Evolutionary conservation across 2,329 filamentous ascomycete species (phyloP).

Genomic region (Aspergillus clavatus): DNA sequence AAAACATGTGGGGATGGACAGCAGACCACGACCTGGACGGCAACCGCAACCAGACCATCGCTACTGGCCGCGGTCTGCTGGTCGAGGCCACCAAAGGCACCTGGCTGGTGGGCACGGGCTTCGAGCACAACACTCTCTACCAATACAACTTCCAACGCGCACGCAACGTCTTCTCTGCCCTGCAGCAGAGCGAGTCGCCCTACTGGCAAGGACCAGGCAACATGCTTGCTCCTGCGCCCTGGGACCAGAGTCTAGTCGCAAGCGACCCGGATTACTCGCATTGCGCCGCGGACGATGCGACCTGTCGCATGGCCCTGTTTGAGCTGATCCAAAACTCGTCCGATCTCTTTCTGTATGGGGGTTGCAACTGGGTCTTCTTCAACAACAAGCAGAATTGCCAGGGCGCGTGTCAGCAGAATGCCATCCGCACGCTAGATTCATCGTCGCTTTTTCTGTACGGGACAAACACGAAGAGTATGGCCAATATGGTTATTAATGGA

Average conservation of each 20-base stretch:
- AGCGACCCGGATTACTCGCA: slow-evolving; percentile 42
- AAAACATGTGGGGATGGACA: slow-evolving; percentile 32
- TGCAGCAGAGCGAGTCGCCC: slow-evolving; percentile 65
- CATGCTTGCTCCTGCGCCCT: slow-evolving; percentile 57
- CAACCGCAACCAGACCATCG: no score
- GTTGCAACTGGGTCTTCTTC: slow-evolving; percentile 40
- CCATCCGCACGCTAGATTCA: slow-evolving; percentile 24
- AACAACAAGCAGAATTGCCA: slow-evolving; percentile 29
- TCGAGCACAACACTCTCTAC: slow-evolving; percentile 65
- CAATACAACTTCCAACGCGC: slow-evolving; percentile 63
- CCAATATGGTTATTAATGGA: slow-evolving; percentile 28
- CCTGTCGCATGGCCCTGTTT: slow-evolving; percentile 36
- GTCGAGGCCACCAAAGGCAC: slow-evolving; percentile 45
- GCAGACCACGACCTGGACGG: slow-evolving; percentile 32
- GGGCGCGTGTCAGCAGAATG: slow-evolving; percentile 38
- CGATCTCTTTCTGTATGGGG: slow-evolving; percentile 36
- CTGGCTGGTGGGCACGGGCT: slow-evolving; percentile 62
- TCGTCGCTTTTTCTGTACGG: slow-evolving; percentile 26
- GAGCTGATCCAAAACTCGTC: slow-evolving; percentile 26
- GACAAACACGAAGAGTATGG: slow-evolving; percentile 26
- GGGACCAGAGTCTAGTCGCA: slow-evolving; percentile 32
- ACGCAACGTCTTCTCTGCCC: slow-evolving; percentile 46
- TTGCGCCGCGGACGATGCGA: slow-evolving; percentile 24
- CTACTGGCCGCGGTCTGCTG: slow-evolving; percentile 48
- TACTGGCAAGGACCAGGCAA: slow-evolving; percentile 66